A percentile compares a stretch with the other conserved stretches of the same genome.
Conservation (phyloP, 108 stramenopile species). For the Heterococcus sp. region DNA sequence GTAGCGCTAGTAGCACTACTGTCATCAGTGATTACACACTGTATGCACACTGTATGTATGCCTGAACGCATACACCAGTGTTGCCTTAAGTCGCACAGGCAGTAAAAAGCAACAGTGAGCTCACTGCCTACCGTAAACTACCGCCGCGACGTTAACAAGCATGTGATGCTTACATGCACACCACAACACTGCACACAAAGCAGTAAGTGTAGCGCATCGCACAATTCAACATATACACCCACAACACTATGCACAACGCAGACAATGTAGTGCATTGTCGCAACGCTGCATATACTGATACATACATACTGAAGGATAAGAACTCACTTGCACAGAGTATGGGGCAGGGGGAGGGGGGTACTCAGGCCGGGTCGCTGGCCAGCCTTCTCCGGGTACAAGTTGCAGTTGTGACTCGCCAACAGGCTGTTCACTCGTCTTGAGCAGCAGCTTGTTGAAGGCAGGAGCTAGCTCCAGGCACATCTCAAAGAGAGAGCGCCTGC, state of each 20-base stretch:
- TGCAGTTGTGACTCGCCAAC: neutral
- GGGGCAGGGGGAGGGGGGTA: constrained; percentile 2
- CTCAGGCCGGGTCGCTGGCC: constrained; percentile 2
- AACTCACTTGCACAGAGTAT: neutral
- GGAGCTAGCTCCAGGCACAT: constrained; percentile 39
- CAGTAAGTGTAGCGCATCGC: no score
- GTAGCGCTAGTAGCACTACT: no score
- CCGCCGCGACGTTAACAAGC: neutral
- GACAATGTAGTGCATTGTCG: no score
- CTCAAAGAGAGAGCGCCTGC: constrained; percentile 27
- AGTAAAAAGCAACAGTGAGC: neutral
- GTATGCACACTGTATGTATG: neutral
- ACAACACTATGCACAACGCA: neutral
- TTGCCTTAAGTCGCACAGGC: neutral
- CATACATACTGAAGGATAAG: neutral
- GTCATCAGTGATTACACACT: neutral
- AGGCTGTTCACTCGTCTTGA: no score
- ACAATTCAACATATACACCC: neutral
- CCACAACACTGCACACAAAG: neutral
- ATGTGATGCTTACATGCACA: neutral
- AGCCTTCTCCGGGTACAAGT: neutral
- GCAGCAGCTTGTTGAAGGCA: constrained; percentile 14
- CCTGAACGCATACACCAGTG: neutral
- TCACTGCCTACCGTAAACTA: neutral
- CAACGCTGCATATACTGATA: neutral